Evolutionary conservation across 257 asterid genomes (phyloP), one percentile per base, ranked within the genome.

Genomic region (Forsythia viridissima): DNA sequence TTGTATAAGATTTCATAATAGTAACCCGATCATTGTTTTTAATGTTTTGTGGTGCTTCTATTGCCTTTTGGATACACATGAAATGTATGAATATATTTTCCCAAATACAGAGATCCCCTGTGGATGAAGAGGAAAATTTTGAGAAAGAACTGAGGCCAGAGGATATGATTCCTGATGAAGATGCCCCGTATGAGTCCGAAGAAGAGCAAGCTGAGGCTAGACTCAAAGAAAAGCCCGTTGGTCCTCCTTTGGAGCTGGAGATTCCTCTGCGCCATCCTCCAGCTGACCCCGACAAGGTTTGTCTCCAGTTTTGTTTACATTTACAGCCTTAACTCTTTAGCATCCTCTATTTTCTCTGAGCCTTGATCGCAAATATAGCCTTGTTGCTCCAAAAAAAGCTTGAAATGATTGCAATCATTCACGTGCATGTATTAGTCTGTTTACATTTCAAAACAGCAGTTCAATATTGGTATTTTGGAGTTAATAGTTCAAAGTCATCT

Each of bases 161-260:
- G 80, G 99, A 96, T 86, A 88, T 93, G 83, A 69, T 96, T 76
- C 92, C 93, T 77, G 97, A 93, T 86, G 99, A 96, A 81, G 93
- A 93, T 82, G 97, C 90, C 48, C 91, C 86, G 0, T 91, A 93
- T 77, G 89, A 88, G 81, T 93, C 97, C n/a, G 99, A 93, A 83
- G 99, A 92, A 81, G 99, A 91, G 74, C 94, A 86, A 15, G 73
- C 76, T 79, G 97, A 92, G 73, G 81, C 88, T 79, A 96, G 87
- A 82, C 51, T 51, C 38, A 96, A 90, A 91, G 99, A 96, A 81
- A 96, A 89, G 81, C 99, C 97, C 4, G 85, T 82, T 74, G 99
- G 99, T 4, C 99, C 99, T 42, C 96, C 98, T 46, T 71, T 96
- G 80, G 99, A 96, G 89, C 88, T 96, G 82, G 99, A 91, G 89